phyloP scores from a whole-genome alignment of 2,329 filamentous ascomycete genomes.

The Clathrospora elynae region DNA sequence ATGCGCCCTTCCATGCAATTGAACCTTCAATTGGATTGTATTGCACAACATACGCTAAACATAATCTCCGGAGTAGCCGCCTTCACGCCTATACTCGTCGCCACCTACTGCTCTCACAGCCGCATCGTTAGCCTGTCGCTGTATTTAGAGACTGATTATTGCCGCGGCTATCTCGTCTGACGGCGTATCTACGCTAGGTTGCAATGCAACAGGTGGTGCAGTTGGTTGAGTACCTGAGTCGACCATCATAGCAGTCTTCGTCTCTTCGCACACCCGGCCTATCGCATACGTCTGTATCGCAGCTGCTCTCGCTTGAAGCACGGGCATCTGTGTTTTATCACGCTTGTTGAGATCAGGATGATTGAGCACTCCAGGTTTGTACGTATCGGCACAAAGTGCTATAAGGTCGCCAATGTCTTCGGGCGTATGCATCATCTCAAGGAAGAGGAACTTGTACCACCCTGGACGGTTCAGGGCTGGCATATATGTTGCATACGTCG shows the following conservation, averaged over 20 bases:
- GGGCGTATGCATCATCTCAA: slow-evolving; percentile 36
- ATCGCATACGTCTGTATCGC: slow-evolving; percentile 33
- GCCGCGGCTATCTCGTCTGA: slow-evolving; percentile 17
- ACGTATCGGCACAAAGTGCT: slow-evolving; percentile 38
- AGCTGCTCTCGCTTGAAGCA: slow-evolving; percentile 31
- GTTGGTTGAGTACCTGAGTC: slow-evolving; percentile 12
- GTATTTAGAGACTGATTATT: slow-evolving; percentile 27
- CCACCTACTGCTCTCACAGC: slow-evolving; percentile 24
- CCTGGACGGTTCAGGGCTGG: slow-evolving; percentile 44
- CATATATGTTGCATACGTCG: slow-evolving; percentile 34
- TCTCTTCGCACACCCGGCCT: slow-evolving; percentile 38
- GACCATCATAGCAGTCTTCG: slow-evolving; percentile 31
- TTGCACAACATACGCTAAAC: too few relatives aligned
- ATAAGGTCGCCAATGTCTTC: slow-evolving; percentile 38
- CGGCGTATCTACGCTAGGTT: slow-evolving; percentile 6
- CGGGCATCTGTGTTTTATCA: slow-evolving; percentile 31
- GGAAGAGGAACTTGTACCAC: slow-evolving; percentile 46
- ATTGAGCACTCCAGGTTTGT: slow-evolving; percentile 38
- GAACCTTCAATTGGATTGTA: too few relatives aligned
- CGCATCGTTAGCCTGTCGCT: slow-evolving; percentile 22
- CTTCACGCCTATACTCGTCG: too few relatives aligned
- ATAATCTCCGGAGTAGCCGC: too few relatives aligned
- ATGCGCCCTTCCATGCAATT: too few relatives aligned
- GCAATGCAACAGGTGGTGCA: not conserved
- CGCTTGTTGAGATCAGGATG: slow-evolving; percentile 42